phyloP scores from a whole-genome alignment of 2,329 filamentous ascomycete species.

The Domatiomyces catenatus region DNA sequence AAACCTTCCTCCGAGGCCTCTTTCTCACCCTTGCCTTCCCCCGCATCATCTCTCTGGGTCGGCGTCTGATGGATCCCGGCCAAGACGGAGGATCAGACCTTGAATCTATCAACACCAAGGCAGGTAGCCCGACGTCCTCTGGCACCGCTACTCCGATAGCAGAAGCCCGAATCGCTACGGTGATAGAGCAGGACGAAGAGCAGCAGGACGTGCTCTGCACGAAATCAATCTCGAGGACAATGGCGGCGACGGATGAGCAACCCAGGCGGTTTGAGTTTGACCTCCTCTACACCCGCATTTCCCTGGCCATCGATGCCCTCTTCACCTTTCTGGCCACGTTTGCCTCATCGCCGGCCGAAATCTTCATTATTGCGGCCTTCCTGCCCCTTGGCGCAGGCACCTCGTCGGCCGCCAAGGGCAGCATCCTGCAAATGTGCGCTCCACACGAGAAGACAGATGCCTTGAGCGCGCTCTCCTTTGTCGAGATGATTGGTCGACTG shows the following conservation, averaged over 20 bases:
- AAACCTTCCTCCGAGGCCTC: slow-evolving; percentile 38
- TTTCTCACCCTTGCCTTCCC: slow-evolving; percentile 43
- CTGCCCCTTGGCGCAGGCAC: slow-evolving; percentile 56
- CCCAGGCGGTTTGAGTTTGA: slow-evolving; percentile 46
- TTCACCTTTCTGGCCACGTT: slow-evolving; percentile 50
- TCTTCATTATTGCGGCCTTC: slow-evolving; percentile 50
- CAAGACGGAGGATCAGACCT: background rate
- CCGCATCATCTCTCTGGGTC: slow-evolving; percentile 36
- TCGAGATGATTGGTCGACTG: slow-evolving; percentile 53
- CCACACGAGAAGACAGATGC: slow-evolving; percentile 45
- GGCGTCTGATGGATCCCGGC: slow-evolving; percentile 15
- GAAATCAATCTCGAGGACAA: background rate
- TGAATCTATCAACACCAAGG: background rate
- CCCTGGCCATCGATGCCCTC: slow-evolving; percentile 47
- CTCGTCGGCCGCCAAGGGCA: slow-evolving; percentile 53
- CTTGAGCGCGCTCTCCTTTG: slow-evolving; percentile 51
- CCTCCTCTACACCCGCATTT: slow-evolving; percentile 51
- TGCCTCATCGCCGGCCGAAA: slow-evolving; percentile 49
- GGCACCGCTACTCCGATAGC: background rate
- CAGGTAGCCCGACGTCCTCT: slow-evolving; percentile 1
- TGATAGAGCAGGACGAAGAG: slow-evolving; percentile 6
- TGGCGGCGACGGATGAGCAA: slow-evolving; percentile 19
- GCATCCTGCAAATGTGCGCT: slow-evolving; percentile 50
- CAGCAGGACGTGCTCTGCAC: slow-evolving; percentile 20
- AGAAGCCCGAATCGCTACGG: background rate